These are phyloP conservation scores for Solanum bulbocastanum DNA, from an alignment of 257 asterid species.

Conservation along the genomic window DNA sequence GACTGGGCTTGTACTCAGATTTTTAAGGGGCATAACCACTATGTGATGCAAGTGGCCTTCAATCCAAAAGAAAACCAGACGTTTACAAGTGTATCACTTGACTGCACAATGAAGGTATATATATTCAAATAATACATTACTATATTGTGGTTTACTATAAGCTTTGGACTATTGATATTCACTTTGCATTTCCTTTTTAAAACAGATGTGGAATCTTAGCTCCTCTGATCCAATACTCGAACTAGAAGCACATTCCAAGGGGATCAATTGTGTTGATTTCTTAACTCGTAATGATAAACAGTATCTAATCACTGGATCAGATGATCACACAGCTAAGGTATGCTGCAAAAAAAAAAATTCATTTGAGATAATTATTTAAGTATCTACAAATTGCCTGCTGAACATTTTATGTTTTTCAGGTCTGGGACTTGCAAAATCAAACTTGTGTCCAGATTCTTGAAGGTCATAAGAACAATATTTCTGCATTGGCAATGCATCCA, in stretches of 20 bases:
- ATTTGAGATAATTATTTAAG: background rate
- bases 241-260: slow-evolving; percentile 86
- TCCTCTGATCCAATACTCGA: slow-evolving; percentile 95
- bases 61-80: slow-evolving; percentile 93
- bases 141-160: background rate
- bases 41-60: slow-evolving; percentile 98
- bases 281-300: slow-evolving; percentile 91
- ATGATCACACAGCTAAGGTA: slow-evolving; percentile 98
- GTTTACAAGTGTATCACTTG: slow-evolving; percentile 97
- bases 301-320: slow-evolving; percentile 86
- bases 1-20: slow-evolving; percentile 93
- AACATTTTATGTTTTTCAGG: slow-evolving; percentile 17
- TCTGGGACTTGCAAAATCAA: slow-evolving; percentile 96
- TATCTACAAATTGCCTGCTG: background rate
- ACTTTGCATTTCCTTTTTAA: background rate
- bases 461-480: slow-evolving; percentile 93
- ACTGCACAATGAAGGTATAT: slow-evolving; percentile 86
- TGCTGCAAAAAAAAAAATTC: background rate
- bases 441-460: slow-evolving; percentile 92
- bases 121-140: background rate
- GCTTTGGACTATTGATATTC: background rate
- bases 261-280: slow-evolving; percentile 94
- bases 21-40: slow-evolving; percentile 96
- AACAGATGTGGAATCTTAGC: slow-evolving; percentile 94
- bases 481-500: slow-evolving; percentile 95